These are phyloP conservation scores for Blastomyces emzantsi DNA, from an alignment of 2,329 filamentous ascomycete genomes.

Conservation along the genomic window DNA sequence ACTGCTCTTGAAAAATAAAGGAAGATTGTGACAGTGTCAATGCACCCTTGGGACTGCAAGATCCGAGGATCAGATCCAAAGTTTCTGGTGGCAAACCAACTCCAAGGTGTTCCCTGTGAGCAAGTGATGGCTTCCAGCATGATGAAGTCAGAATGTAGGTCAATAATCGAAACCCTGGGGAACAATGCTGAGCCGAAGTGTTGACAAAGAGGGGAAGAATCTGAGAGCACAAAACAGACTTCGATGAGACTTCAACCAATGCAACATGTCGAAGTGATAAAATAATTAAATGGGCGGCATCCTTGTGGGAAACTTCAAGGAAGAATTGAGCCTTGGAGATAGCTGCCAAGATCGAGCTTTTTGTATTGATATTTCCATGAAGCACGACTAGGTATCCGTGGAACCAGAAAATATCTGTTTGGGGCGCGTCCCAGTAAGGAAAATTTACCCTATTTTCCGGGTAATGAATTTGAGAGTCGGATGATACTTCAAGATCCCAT, in stretches of 20 bases:
- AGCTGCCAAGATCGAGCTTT: slow-evolving; percentile 10
- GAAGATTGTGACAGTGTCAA: slow-evolving; percentile 21
- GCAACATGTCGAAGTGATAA: slow-evolving; percentile 19
- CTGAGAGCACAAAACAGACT: slow-evolving; percentile 12
- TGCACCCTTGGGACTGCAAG: slow-evolving; percentile 16
- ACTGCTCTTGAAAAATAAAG: slow-evolving; percentile 16
- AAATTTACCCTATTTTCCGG: slow-evolving; percentile 8
- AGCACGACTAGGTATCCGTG: slow-evolving; percentile 17
- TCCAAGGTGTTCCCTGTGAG: slow-evolving; percentile 17
- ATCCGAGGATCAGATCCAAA: slow-evolving; percentile 15
- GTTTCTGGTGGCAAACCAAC: slow-evolving; percentile 12
- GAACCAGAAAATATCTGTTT: slow-evolving; percentile 16
- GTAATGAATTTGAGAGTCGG: slow-evolving; percentile 11
- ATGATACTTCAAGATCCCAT: slow-evolving; percentile 20
- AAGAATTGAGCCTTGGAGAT: slow-evolving; percentile 12
- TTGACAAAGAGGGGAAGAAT: slow-evolving; percentile 17
- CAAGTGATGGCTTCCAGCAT: slow-evolving; percentile 18
- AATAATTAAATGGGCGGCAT: slow-evolving; percentile 15
- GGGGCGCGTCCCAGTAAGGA: slow-evolving; percentile 15
- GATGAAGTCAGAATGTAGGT: slow-evolving; percentile 18
- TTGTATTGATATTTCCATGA: slow-evolving; percentile 9
- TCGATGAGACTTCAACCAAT: slow-evolving; percentile 18
- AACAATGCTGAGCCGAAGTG: slow-evolving; percentile 19
- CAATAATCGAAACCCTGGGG: slow-evolving; percentile 22
- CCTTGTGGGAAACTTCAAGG: slow-evolving; percentile 5